Evolutionary conservation across 176 grass and related monocot species (phyloP).

Genomic region (Phoenix roebelenii): DNA sequence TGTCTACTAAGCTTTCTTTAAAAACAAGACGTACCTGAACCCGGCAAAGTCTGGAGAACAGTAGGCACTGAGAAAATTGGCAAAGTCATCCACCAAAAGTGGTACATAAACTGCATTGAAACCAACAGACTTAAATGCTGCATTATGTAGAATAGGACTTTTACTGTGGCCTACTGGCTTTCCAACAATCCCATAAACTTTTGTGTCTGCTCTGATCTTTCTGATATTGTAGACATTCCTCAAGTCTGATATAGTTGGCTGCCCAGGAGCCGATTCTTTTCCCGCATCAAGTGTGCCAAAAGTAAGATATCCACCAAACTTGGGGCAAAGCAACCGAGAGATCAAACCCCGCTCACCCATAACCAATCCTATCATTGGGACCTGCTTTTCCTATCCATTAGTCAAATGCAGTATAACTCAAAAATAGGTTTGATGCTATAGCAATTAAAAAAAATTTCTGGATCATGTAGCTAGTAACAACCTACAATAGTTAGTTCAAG

Average conservation of each 20-base stretch:
- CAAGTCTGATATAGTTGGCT: constrained; percentile 62
- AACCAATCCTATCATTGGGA: constrained; percentile 89
- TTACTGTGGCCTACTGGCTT: constrained; percentile 94
- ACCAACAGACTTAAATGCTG: constrained; percentile 75
- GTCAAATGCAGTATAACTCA: constrained; percentile 31
- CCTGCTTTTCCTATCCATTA: constrained; percentile 85
- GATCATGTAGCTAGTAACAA: not conserved
- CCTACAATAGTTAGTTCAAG: not conserved
- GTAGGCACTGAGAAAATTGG: constrained; percentile 68
- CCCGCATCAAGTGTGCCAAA: constrained; percentile 69
- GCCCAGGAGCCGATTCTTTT: constrained; percentile 60
- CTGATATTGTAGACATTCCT: constrained; percentile 78
- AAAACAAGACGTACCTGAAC: constrained; percentile 60
- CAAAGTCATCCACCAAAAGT: constrained; percentile 90
- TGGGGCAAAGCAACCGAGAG: constrained; percentile 81
- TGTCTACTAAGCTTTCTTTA: not conserved
- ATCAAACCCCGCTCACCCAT: constrained; percentile 92
- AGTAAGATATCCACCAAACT: constrained; percentile 90
- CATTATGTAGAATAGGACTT: constrained; percentile 87
- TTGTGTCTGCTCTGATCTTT: constrained; percentile 56
- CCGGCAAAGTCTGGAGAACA: constrained; percentile 89
- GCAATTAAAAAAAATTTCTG: too few relatives aligned
- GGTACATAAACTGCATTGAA: constrained; percentile 86
- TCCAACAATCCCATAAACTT: constrained; percentile 80
- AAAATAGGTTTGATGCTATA: constrained; percentile 23